Evolutionary conservation across 73 alveolate genomes (phyloP), one percentile per base, ranked within the genome.

Genomic region (Durusdinium trenchii): DNA sequence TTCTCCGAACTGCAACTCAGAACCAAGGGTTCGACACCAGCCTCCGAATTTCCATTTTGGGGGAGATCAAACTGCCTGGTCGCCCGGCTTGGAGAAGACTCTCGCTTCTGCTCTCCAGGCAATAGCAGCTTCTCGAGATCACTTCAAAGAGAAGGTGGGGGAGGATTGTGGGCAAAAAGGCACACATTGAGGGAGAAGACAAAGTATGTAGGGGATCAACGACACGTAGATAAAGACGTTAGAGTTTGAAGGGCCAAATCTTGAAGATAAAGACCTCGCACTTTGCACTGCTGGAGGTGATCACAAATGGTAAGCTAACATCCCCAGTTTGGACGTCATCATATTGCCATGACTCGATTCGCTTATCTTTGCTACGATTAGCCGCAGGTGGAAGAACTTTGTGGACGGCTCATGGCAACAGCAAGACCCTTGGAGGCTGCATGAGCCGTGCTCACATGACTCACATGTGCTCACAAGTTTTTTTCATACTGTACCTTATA

Each of bases 381-480:
- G 82, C 46, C 42, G 87, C 61, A 86, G 95, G 95, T 86, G 35
- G 83, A 86, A n/a, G 95, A 86, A 43, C 95, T 86, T 35, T 86
- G 95, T 18, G 54, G 83, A 12, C 81, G 95, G 23, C 95, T 86
- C 26, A 43, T 86, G 84, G 84, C 32, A 73, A 30, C 36, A n/a
- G 76, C 40, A 62, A 62, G 43, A 62, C 76, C 76, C 76, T 40
- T 26, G 32, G 76, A 40, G 7, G 76, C 76, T 20, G 76, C 43
- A 6, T 60, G 4, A 23, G 73, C 0, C 30, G 18, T 60, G 69
- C 32, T 57, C 32, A n/a, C n/a, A n/a, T n/a, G n/a, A n/a, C n/a
- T n/a, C n/a, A n/a, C n/a, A n/a, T 12, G 12, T 57, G 69, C 23
- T 57, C 32, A 57, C 23, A 23, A 23, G 23, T 57, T 57, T 57